Base-by-base conservation (phyloP, 371 early-diverging fungal genomes). In the Mucor velutinosus region DNA sequence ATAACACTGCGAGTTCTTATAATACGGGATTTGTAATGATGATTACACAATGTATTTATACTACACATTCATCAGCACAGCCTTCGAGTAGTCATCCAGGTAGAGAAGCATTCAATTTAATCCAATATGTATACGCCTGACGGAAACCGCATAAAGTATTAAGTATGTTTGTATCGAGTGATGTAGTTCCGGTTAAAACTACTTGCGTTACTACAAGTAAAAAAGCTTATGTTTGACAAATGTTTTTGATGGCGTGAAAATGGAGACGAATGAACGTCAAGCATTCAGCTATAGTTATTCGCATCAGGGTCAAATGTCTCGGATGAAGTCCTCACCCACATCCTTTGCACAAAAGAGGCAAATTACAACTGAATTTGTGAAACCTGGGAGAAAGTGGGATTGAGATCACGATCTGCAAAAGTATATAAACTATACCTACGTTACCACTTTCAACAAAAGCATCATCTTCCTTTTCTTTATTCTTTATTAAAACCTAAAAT, bases 271-370 rank as follows among this genome's bases (percentile, higher is more conserved):
- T 49, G 23, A 49, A 23, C 49, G 23, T 23, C 49, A 21, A 21
- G 49, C 19, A 23, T 49, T 49, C 7, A 8, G 3, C 23, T n/a
- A 49, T 33, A 7, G 23, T 21, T 10, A 49, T 8, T 21, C 6
- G 11, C 43, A 49, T 23, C 11, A 49, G 49, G 21, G 19, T 6
- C 23, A 49, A 49, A 49, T 49, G 49, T 49, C 49, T 49, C 49
- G 49, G 49, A 49, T 49, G 49, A 49, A 49, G 11, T 49, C 15
- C 55, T 55, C 55, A 55, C 55, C 55, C 55, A 55, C 55, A 55
- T 49, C 49, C 3, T 47, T 49, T 49, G n/a, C 5, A 49, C 49
- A 23, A 49, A 49, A 49, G 49, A 49, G 49, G 49, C 21, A 21
- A 49, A 49, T 21, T 49, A 23, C 11, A 21, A 0, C 33, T n/a